Conservation (phyloP, 2,329 filamentous ascomycete genomes). For the Tothia fuscella region DNA sequence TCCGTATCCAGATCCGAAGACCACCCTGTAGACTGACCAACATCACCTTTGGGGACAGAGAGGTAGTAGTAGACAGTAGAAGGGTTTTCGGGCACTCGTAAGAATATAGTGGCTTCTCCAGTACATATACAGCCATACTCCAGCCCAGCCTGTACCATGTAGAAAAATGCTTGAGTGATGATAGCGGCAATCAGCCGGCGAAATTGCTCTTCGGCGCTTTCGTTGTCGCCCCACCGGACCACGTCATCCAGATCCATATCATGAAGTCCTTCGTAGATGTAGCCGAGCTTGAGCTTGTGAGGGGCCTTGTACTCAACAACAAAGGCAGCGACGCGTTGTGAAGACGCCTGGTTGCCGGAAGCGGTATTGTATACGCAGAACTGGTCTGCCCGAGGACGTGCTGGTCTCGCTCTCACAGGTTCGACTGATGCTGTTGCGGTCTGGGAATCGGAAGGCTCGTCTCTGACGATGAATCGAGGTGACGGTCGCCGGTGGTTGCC, state of each 20-base stretch:
- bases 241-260: constrained; percentile 31
- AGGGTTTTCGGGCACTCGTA: too few species aligned
- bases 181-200: constrained; percentile 30
- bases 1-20: too few species aligned
- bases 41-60: too few species aligned
- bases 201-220: constrained; percentile 24
- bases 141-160: constrained; percentile 37
- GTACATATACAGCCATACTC: constrained; percentile 33
- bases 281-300: constrained; percentile 32
- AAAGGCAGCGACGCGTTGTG: constrained; percentile 18
- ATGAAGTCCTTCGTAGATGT: constrained; percentile 29
- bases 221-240: constrained; percentile 22
- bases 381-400: constrained; percentile 22
- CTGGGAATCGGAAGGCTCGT: constrained; percentile 13
- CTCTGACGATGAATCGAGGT: too few species aligned
- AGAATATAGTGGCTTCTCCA: too few species aligned
- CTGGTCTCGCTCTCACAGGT: constrained; percentile 15
- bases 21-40: too few species aligned
- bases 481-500: too few species aligned
- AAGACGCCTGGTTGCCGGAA: constrained; percentile 11
- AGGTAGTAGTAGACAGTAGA: too few species aligned
- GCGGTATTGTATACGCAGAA: constrained; percentile 24
- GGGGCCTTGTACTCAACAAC: constrained; percentile 36
- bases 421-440: constrained; percentile 15
- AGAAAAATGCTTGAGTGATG: constrained; percentile 37